Evolutionary conservation across 1,284 basidiomycete genomes (phyloP).

Genomic region (Pyrrhoderma noxium): DNA sequence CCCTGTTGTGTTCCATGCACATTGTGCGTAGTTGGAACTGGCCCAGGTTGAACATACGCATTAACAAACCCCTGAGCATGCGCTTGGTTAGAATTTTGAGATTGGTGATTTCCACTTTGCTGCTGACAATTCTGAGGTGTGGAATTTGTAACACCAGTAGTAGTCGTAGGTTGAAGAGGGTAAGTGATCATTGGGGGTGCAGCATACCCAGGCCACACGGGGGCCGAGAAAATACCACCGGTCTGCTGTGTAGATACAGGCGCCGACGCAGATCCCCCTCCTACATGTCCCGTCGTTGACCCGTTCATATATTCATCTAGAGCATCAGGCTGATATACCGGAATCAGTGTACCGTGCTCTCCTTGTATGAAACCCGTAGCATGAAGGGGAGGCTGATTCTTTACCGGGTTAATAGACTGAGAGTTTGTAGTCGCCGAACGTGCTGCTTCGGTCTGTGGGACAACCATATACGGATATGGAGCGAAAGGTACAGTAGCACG

Average conservation of each 20-base stretch:
- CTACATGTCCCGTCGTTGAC: not conserved
- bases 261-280: not conserved
- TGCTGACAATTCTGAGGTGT: constrained; percentile 6
- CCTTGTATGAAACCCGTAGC: constrained; percentile 67
- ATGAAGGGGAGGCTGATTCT: constrained; percentile 48
- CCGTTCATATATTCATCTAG: constrained; percentile 47
- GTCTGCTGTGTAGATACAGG: not conserved
- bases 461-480: constrained; percentile 25
- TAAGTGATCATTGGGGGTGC: constrained; percentile 5
- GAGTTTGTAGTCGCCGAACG: constrained; percentile 4
- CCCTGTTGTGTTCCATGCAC: not conserved
- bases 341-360: constrained; percentile 60
- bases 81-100: no score
- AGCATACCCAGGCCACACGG: constrained; percentile 9
- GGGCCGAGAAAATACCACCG: constrained; percentile 1
- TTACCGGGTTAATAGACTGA: constrained; percentile 23
- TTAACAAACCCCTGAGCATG: no score
- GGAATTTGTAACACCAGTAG: not conserved
- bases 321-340: constrained; percentile 65
- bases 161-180: constrained; percentile 3
- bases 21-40: not conserved
- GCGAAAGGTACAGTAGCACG: constrained; percentile 39
- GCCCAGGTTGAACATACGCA: not conserved
- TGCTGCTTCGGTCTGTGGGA: constrained; percentile 9
- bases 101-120: not conserved